Percentiles rank a stretch among this genome's conserved stretches.
These are phyloP conservation scores for Alloteropsis semialata DNA, from an alignment of 176 grass and related monocot species.

Conservation along the genomic window DNA sequence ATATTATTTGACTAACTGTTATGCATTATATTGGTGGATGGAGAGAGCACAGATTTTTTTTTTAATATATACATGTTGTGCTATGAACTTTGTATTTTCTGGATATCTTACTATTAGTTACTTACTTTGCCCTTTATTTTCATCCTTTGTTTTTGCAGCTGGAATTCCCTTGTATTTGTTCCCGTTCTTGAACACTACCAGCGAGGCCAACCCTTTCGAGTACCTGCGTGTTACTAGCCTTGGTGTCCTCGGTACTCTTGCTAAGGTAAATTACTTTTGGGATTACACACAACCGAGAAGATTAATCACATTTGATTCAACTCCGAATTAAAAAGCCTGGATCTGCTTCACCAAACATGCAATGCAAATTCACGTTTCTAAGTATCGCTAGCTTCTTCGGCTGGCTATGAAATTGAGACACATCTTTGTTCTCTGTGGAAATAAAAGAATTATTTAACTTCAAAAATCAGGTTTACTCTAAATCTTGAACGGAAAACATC, in stretches of 20 bases:
- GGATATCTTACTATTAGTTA: not conserved
- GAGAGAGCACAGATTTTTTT: not conserved
- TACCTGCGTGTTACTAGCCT: slow-evolving; percentile 65
- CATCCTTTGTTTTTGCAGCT: slow-evolving; percentile 49
- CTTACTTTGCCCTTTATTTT: not conserved
- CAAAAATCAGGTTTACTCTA: not conserved
- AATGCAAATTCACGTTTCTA: no score
- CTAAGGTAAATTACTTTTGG: slow-evolving; percentile 58
- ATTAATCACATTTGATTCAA: not conserved
- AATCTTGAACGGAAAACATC: no score
- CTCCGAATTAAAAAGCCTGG: not conserved
- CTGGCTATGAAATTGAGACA: not conserved
- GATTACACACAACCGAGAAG: not conserved
- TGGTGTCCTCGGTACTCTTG: slow-evolving; percentile 77
- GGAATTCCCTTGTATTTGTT: slow-evolving; percentile 55
- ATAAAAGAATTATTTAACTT: not conserved
- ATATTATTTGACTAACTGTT: not conserved
- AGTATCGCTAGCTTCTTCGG: not conserved
- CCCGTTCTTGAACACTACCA: slow-evolving; percentile 61
- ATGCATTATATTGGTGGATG: not conserved
- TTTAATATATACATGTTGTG: not conserved
- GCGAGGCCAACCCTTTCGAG: slow-evolving; percentile 62
- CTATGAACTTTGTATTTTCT: not conserved
- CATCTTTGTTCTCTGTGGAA: not conserved
- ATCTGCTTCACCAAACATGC: slow-evolving; percentile 12